Base-by-base conservation (phyloP, 23 red algal genomes). In the Cyanidium caldarium region DNA sequence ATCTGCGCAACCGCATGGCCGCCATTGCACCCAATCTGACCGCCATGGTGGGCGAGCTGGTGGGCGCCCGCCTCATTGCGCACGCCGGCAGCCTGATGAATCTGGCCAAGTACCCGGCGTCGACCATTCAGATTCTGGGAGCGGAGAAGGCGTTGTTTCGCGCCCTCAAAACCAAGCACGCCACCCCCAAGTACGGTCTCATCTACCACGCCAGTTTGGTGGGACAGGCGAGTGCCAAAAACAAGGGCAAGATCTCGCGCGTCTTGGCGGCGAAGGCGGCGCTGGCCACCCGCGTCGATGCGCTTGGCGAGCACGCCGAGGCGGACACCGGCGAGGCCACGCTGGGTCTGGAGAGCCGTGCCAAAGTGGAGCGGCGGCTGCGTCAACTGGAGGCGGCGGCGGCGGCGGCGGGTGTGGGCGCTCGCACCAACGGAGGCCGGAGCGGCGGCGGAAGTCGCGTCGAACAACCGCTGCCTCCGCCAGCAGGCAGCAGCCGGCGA, bases 61-160 rank as follows among this genome's bases (percentile, higher is more conserved):
- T 95, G 0, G 83, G 83, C 33, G 90, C 90, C 36, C 83, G 90
- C 46, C 66, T 95, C 10, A 95, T 95, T 68, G 82, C 90, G 2
- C 90, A 95, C 66, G 90, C 90, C 7, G 90, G 90, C 29, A 86
- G 81, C n/a, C 61, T 98, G 2, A 44, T 89, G 19, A 82, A 39
- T 19, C 70, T 98, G 0, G 84, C 92, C 7, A 98, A 98, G 44
- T 88, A 85, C 68, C 92, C 92, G 1, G 92, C 92, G 44, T 86
- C 82, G 0, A 98, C 92, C n/a, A 75, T 98, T 30, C 92, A 98
- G 68, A 88, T 98, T 65, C 73, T 98, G 39, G 92, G 92, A 0
- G 92, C 92, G 0, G 92, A 98, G 65, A 98, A 98, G 68, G 92
- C 92, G 1, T 72, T 98, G 21, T 98, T 98, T 45, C 84, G 92